These are phyloP conservation scores for Candida jianshihensis DNA, from an alignment of 805 yeast genomes.

Conservation along the genomic window DNA sequence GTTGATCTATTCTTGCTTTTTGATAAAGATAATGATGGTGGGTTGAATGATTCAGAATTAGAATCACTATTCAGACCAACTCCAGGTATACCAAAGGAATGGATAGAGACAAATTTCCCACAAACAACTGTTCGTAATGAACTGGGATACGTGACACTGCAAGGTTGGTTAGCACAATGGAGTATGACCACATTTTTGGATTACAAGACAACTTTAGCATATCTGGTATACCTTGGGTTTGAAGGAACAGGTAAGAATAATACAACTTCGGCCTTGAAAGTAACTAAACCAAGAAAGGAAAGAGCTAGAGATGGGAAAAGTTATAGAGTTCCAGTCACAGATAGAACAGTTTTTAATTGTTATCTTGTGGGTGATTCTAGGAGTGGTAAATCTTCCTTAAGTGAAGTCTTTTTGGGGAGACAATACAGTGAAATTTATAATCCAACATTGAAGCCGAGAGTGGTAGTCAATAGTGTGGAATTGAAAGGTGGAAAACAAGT, in stretches of 20 bases:
- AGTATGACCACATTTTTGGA: constrained; percentile 90
- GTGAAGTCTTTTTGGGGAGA: constrained; percentile 77
- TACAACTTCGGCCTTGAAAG: constrained; percentile 51
- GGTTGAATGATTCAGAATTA: constrained; percentile 71
- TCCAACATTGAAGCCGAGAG: constrained; percentile 75
- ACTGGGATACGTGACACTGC: constrained; percentile 81
- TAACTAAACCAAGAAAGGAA: constrained; percentile 73
- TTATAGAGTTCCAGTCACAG: constrained; percentile 64
- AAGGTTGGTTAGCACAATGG: constrained; percentile 99
- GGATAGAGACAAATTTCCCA: constrained; percentile 87
- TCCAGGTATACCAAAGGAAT: constrained; percentile 83
- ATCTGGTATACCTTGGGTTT: constrained; percentile 85
- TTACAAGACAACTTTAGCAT: constrained; percentile 76
- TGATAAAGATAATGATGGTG: constrained; percentile 96
- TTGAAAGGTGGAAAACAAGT: constrained; percentile 93
- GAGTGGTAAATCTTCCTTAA: constrained; percentile 80
- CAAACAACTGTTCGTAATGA: constrained; percentile 84
- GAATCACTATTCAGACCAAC: constrained; percentile 72
- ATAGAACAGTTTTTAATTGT: constrained; percentile 89
- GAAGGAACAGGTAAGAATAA: constrained; percentile 35
- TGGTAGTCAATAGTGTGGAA: constrained; percentile 90
- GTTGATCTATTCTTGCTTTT: constrained; percentile 84
- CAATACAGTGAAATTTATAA: constrained; percentile 62
- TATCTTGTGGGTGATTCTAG: constrained; percentile 78
- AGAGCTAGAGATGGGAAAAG: constrained; percentile 58